Evolutionary conservation across 2,329 filamentous ascomycete species (phyloP).

Genomic region (Penicillium sp.): DNA sequence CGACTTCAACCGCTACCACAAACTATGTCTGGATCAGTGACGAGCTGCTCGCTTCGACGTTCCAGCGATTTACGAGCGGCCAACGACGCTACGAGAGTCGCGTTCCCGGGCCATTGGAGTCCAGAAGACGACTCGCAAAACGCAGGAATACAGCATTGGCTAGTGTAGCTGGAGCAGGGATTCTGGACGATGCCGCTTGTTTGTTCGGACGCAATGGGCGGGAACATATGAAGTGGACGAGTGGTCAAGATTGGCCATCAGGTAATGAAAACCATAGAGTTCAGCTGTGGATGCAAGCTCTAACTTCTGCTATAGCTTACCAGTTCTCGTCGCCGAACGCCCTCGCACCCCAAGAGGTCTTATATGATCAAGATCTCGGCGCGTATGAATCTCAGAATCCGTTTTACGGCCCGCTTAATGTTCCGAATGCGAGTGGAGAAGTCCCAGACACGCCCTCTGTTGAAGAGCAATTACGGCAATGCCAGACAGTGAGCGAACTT

Average conservation of each 20-base stretch:
- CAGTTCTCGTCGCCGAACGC: slow-evolving; percentile 26
- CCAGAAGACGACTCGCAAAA: slow-evolving; percentile 59
- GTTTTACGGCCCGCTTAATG: neutral
- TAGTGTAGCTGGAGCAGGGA: slow-evolving; percentile 33
- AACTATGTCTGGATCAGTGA: slow-evolving; percentile 54
- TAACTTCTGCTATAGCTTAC: slow-evolving; percentile 23
- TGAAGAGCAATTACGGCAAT: slow-evolving; percentile 25
- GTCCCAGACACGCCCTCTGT: slow-evolving; percentile 22
- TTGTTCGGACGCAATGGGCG: slow-evolving; percentile 49
- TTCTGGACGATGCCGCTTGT: slow-evolving; percentile 44
- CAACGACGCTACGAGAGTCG: slow-evolving; percentile 63
- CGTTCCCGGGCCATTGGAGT: slow-evolving; percentile 67
- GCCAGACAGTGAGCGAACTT: slow-evolving; percentile 34
- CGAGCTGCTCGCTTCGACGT: slow-evolving; percentile 51
- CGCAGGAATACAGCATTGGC: slow-evolving; percentile 59
- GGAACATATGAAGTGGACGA: slow-evolving; percentile 44
- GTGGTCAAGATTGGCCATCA: slow-evolving; percentile 15
- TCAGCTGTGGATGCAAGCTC: neutral
- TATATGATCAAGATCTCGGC: slow-evolving; percentile 28
- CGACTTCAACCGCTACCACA: slow-evolving; percentile 30
- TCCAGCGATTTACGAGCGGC: slow-evolving; percentile 52
- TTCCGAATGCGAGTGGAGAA: neutral
- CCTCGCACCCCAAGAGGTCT: slow-evolving; percentile 24
- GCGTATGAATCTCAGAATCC: slow-evolving; percentile 15
- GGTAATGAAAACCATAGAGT: neutral